phyloP scores from a whole-genome alignment of 2,329 filamentous ascomycete genomes.

The Exophiala aquamarina region DNA sequence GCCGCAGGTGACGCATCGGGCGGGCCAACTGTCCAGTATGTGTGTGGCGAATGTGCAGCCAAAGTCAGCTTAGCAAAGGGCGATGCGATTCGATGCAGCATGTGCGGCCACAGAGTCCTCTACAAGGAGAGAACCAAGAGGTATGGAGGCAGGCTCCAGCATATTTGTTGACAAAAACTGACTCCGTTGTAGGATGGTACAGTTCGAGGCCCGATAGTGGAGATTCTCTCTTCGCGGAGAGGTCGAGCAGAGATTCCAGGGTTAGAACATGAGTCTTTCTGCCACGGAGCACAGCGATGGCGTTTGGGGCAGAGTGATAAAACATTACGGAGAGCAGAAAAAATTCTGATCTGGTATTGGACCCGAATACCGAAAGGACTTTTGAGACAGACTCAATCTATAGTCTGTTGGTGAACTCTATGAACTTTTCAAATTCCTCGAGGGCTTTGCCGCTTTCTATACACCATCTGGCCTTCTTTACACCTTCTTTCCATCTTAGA shows the following conservation, averaged over 20 bases:
- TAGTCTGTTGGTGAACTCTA: conserved; percentile 69
- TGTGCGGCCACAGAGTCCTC: conserved; percentile 90
- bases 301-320: conserved; percentile 4
- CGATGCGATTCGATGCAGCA: conserved; percentile 82
- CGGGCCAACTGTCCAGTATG: conserved; percentile 64
- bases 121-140: conserved; percentile 98
- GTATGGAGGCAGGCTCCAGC: conserved; percentile 47
- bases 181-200: conserved; percentile 5
- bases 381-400: too few relatives aligned
- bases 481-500: conserved; percentile 91
- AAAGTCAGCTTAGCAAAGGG: conserved; percentile 73
- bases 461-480: conserved; percentile 83
- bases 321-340: too few relatives aligned
- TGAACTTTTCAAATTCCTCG: conserved; percentile 78
- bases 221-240: too few relatives aligned
- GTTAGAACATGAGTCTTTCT: too few relatives aligned
- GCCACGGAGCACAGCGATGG: conserved; percentile 6
- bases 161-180: background rate
- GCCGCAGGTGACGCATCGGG: conserved; percentile 37
- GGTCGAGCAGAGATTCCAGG: too few relatives aligned
- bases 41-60: conserved; percentile 81
- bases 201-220: too few relatives aligned
- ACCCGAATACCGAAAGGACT: too few relatives aligned
- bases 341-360: too few relatives aligned
- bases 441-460: conserved; percentile 84